These are phyloP conservation scores for Penicillium hordei DNA, from an alignment of 2,329 filamentous ascomycete species.

Conservation along the genomic window DNA sequence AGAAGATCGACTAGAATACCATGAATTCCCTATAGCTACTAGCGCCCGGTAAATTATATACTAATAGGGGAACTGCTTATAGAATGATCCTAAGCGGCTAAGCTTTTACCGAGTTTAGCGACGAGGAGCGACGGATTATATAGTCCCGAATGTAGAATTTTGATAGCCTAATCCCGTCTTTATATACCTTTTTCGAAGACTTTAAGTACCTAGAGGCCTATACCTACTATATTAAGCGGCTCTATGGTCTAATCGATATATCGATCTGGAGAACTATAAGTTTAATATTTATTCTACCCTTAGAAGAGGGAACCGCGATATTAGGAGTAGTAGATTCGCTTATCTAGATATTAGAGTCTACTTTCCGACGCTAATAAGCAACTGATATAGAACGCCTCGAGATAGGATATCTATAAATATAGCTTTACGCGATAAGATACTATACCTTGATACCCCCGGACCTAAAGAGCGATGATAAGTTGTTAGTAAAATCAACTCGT, in stretches of 20 bases:
- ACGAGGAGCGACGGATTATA: constrained; percentile 30
- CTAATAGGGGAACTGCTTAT: not conserved
- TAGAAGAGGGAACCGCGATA: not conserved
- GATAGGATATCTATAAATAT: constrained; percentile 30
- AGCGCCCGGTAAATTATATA: constrained; percentile 15
- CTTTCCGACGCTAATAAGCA: constrained; percentile 18
- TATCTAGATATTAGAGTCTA: constrained; percentile 28
- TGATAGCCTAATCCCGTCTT: constrained; percentile 35
- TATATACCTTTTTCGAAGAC: constrained; percentile 42
- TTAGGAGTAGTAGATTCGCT: constrained; percentile 10
- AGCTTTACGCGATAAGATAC: constrained; percentile 34
- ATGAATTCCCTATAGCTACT: constrained; percentile 19
- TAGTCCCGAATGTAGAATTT: constrained; percentile 28
- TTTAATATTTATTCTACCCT: constrained; percentile 11
- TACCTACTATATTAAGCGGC: constrained; percentile 30
- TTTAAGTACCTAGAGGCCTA: constrained; percentile 35
- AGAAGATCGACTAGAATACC: constrained; percentile 23
- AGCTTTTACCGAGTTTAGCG: not conserved
- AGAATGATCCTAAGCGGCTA: not conserved
- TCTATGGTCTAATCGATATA: constrained; percentile 14
- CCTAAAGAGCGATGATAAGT: constrained; percentile 13
- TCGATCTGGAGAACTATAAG: constrained; percentile 8
- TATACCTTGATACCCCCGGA: constrained; percentile 25
- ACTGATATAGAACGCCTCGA: constrained; percentile 11
- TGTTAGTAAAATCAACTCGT: constrained; percentile 13